Conservation (phyloP, 768 basidiomycete species). For the Lentinula sp. region DNA sequence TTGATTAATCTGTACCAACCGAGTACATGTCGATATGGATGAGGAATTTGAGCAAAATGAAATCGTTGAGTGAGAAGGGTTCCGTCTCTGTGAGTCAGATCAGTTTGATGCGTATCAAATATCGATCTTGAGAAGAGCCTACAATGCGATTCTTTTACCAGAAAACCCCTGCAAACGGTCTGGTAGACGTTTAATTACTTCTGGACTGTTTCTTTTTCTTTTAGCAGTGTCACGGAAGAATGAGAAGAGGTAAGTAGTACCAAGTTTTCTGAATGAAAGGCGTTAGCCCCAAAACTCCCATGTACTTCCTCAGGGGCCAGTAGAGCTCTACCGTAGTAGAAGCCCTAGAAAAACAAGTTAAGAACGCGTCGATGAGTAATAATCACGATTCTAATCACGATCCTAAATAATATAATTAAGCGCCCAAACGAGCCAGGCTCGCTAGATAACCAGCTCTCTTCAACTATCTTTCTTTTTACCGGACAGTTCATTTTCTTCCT, state of each 20-base stretch:
- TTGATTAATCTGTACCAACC: slow-evolving; percentile 71
- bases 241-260: slow-evolving; percentile 28
- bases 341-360: too few species aligned
- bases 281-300: slow-evolving; percentile 69
- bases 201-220: slow-evolving; percentile 37
- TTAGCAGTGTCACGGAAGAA: background rate
- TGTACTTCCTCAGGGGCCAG: slow-evolving; percentile 16
- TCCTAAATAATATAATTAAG: too few species aligned
- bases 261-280: slow-evolving; percentile 66
- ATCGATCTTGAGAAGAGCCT: slow-evolving; percentile 17
- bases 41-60: slow-evolving; percentile 63
- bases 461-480: too few species aligned
- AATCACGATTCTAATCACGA: too few species aligned
- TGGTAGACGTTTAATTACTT: slow-evolving; percentile 57
- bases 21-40: slow-evolving; percentile 63
- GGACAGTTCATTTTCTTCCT: too few species aligned
- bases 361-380: too few species aligned
- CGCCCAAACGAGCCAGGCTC: too few species aligned
- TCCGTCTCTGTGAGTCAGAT: slow-evolving; percentile 52
- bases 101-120: background rate
- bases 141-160: slow-evolving; percentile 77
- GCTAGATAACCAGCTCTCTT: too few species aligned
- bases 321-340: background rate
- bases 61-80: slow-evolving; percentile 82
- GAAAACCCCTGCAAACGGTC: slow-evolving; percentile 52